Evolutionary conservation across 768 basidiomycete species (phyloP), one percentile per base, ranked within the genome.

Genomic region (Xerocomellus chrysenteron): DNA sequence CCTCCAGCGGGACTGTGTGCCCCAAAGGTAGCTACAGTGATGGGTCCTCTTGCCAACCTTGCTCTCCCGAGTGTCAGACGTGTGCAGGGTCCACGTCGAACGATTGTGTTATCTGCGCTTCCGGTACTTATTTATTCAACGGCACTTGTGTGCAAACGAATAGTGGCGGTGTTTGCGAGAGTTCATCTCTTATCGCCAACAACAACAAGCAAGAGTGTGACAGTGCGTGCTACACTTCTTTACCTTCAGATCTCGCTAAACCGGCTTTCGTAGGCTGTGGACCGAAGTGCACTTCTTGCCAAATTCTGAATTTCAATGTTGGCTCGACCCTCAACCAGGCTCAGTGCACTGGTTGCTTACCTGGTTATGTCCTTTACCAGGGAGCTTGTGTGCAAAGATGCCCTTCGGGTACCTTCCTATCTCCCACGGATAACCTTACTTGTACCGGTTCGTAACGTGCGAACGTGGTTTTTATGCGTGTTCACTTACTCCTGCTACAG

Each of bases 191-290:
- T 59, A 81, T 94, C 36, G 91, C 84, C 21, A 88, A 96, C 62
- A 92, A 91, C 62, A 79, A 81, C 67, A 94, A 93, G 73, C 75
- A 80, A n/a, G 83, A 85, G 63, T 95, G 93, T 66, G 90, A 94
- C 65, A 82, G 92, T 92, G 65, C 71, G 39, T 50, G 28, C 36
- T 49, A 45, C 53, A 7, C 37, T 41, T 47, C 41, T n/a, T 46
- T 19, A 11, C 16, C 17, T 21, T 48, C 17, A 16, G n/a, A 53
- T 51, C 24, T 57, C 19, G 37, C 40, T 54, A 41, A 55, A 21
- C 36, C 6, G 0, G 39, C n/a, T 42, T 30, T 43, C 37, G 7
- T 60, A 94, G 91, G 82, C 53, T 94, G 94, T 68, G 92, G 92
- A 9, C 76, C 88, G 2, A 88, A 88, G 69, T 95, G 92, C 67